Percentiles rank a stretch among this genome's conserved stretches.
Conservation (phyloP, 2,329 filamentous ascomycete genomes). For the Coniosporium tulheliwenetii region DNA sequence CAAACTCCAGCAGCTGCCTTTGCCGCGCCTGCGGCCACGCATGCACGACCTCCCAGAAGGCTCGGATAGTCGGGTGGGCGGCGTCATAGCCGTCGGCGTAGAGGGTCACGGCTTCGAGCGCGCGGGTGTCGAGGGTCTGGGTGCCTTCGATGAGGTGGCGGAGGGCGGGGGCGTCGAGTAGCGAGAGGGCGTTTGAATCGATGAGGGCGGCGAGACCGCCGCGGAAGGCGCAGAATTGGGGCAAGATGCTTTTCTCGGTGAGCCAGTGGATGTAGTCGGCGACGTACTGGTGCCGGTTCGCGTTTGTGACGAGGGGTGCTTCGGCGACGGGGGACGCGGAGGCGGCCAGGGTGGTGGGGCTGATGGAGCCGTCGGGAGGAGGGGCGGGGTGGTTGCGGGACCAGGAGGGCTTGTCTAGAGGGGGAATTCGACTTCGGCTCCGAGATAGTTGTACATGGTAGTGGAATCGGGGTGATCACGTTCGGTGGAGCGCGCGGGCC, state of each 20-base stretch:
- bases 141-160: conserved; percentile 72
- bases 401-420: no score
- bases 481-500: not conserved
- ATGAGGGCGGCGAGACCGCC: conserved; percentile 67
- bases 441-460: no score
- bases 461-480: no score
- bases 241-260: conserved; percentile 57
- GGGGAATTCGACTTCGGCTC: no score
- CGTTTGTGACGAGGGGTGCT: conserved; percentile 61
- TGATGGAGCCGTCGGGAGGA: no score
- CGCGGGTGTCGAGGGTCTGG: conserved; percentile 61
- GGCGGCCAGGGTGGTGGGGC: no score
- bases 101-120: conserved; percentile 53
- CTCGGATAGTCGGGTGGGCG: conserved; percentile 50
- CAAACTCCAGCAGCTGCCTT: conserved; percentile 72
- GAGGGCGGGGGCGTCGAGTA: conserved; percentile 57
- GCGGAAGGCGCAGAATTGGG: conserved; percentile 68
- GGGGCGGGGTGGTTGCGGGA: no score
- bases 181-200: conserved; percentile 51
- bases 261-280: conserved; percentile 75
- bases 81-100: conserved; percentile 70
- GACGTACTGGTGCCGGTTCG: conserved; percentile 65
- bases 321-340: conserved; percentile 12
- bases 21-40: conserved; percentile 53
- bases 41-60: conserved; percentile 75